Evolutionary conservation across 176 grass and related monocot genomes (phyloP).

Genomic region (Olyra latifolia): DNA sequence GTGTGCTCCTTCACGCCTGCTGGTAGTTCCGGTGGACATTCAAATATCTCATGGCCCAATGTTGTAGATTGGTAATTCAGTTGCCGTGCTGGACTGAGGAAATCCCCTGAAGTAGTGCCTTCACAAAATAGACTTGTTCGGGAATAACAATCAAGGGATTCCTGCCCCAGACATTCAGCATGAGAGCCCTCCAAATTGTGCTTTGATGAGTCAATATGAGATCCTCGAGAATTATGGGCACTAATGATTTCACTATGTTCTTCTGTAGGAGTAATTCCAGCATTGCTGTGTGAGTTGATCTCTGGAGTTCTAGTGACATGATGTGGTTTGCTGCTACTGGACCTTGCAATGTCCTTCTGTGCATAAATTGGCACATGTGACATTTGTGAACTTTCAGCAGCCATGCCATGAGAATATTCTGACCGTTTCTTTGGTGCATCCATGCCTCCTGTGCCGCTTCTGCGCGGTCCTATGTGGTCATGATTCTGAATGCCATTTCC

Average conservation of each 20-base stretch:
- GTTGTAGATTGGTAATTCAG: slow-evolving; percentile 19
- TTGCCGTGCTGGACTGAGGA: not conserved
- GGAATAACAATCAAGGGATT: slow-evolving; percentile 36
- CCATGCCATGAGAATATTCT: slow-evolving; percentile 34
- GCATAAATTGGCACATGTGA: not conserved
- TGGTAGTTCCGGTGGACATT: slow-evolving; percentile 43
- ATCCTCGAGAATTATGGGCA: slow-evolving; percentile 18
- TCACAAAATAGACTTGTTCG: slow-evolving; percentile 50
- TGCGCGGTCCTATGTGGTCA: slow-evolving; percentile 3
- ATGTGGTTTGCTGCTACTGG: slow-evolving; percentile 33
- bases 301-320: slow-evolving; percentile 29
- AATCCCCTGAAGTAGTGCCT: slow-evolving; percentile 45
- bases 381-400: slow-evolving; percentile 30
- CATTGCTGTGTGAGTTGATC: not conserved
- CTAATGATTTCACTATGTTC: slow-evolving; percentile 24
- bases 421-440: slow-evolving; percentile 36
- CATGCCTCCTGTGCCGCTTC: slow-evolving; percentile 22
- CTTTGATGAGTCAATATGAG: slow-evolving; percentile 3
- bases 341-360: slow-evolving; percentile 2
- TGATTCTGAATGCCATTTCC: slow-evolving; percentile 19
- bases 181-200: slow-evolving; percentile 17
- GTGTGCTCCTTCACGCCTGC: slow-evolving; percentile 47
- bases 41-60: slow-evolving; percentile 34
- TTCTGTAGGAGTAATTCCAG: slow-evolving; percentile 17
- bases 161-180: slow-evolving; percentile 37